These are phyloP conservation scores for Vairimorpha necatrix DNA, from an alignment of 371 early-diverging fungal species.

Conservation along the genomic window DNA sequence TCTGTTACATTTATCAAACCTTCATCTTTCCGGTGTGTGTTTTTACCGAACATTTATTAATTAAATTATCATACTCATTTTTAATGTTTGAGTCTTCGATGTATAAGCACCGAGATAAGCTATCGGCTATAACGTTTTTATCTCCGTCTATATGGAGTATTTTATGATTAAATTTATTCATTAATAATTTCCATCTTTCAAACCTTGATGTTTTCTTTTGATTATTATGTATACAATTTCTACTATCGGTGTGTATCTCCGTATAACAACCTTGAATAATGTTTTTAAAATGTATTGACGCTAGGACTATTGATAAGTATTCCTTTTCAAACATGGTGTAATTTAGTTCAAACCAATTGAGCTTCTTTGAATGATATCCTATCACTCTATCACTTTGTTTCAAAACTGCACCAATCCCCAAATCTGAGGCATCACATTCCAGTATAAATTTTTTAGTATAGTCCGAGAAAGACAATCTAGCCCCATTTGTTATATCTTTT, in stretches of 20 bases:
- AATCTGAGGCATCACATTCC: constrained; percentile 44
- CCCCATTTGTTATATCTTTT: no score
- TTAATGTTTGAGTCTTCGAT: no score
- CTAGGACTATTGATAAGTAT: constrained; percentile 13
- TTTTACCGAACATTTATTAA: no score
- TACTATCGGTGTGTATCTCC: constrained; percentile 49
- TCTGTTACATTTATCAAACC: no score
- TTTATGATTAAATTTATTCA: constrained; percentile 27
- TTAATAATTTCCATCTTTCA: constrained; percentile 23
- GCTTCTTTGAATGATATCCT: constrained; percentile 20
- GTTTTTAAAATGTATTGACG: constrained; percentile 27
- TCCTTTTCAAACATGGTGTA: constrained; percentile 49
- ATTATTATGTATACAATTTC: constrained; percentile 1
- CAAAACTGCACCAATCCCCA: constrained; percentile 44
- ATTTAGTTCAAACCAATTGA: constrained; percentile 33
- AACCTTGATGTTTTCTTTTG: constrained; percentile 2
- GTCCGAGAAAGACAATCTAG: constrained; percentile 31
- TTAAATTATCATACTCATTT: no score
- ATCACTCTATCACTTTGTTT: constrained; percentile 26
- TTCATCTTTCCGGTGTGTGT: no score
- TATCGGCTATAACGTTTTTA: constrained; percentile 31
- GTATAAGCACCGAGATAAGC: constrained; percentile 39
- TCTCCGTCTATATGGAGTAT: constrained; percentile 26
- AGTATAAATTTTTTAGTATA: constrained; percentile 37
- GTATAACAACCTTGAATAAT: constrained; percentile 35